Evolutionary conservation across 495 filamentous ascomycete genomes (phyloP), one percentile per base, ranked within the genome.

Genomic region (Amphirosellinia nigrospora): DNA sequence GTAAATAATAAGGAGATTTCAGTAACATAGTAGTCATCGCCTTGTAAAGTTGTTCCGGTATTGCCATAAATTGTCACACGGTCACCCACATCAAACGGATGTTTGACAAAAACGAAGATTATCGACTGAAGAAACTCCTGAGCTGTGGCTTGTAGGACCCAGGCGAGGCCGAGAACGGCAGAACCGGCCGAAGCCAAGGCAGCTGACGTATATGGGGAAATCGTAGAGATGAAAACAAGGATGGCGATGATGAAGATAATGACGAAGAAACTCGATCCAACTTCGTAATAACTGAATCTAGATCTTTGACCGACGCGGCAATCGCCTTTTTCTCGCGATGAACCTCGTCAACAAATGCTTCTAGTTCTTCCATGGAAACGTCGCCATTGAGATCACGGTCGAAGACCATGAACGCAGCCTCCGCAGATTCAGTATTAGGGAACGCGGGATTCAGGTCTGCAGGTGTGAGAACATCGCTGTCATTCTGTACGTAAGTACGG

Each of bases 361-460:
- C 95, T 19, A 98, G 85, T 79, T 98, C 95, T 66, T 96, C 93
- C 90, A 97, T 96, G 8, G 93, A 96, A 52, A 98, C 96, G 77
- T 98, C 94, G 19, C 96, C 96, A 71, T 98, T 98, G 81, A 99
- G 87, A 74, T 99, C 96, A 70, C 94, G 94, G 80, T 99, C 95
- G 66, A 98, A 98, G 86, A 97, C 94, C 64, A 84, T 83, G 70
- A 99, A 99, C 15, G 94, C 94, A 2, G 93, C 92, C 64, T 98
- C 93, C 2, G 94, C 93, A 73, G 98, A 94, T 26, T 97, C 94
- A 65, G 89, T 84, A 46, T 89, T 91, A n/a, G 91, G 87, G 72
- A 97, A 98, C 2, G 92, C 95, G 34, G 86, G 84, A 71, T 88
- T 90, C 38, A 98, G 75, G 71, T 98, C 94, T 43, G 92, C 91